These are phyloP conservation scores for Trametes pubescens DNA, from an alignment of 1,284 basidiomycete genomes.

Conservation along the genomic window DNA sequence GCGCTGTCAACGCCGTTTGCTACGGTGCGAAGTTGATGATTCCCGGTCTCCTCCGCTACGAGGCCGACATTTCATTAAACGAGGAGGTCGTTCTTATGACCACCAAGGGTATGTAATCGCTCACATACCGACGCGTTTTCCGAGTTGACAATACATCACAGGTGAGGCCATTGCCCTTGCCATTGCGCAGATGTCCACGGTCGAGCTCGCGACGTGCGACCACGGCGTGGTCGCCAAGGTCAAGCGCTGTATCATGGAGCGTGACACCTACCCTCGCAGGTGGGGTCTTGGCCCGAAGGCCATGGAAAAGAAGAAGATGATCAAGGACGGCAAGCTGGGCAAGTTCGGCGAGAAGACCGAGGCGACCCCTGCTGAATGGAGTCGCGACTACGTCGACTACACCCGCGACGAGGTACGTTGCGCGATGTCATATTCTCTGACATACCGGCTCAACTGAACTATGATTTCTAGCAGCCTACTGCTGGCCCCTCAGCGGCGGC, in stretches of 20 bases:
- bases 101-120: conserved; percentile 78
- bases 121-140: not conserved
- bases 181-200: conserved; percentile 98
- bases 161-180: conserved; percentile 98
- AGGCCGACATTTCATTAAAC: conserved; percentile 93
- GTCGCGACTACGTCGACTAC: conserved; percentile 94
- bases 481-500: conserved; percentile 49
- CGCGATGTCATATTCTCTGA: conserved; percentile 12
- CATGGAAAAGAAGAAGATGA: conserved; percentile 97
- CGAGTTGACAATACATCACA: conserved; percentile 35
- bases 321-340: conserved; percentile 95
- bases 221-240: conserved; percentile 99
- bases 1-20: conserved; percentile 98
- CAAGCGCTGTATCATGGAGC: conserved; percentile 99
- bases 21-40: conserved; percentile 99
- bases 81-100: conserved; percentile 99
- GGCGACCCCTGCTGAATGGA: conserved; percentile 94
- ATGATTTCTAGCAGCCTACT: conserved; percentile 50
- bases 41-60: conserved; percentile 96
- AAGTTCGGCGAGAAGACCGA: conserved; percentile 95
- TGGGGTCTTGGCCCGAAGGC: conserved; percentile 99
- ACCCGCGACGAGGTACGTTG: conserved; percentile 58
- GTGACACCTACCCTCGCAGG: conserved; percentile 96
- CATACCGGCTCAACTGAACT: not conserved
- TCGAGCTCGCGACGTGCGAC: conserved; percentile 97